Evolutionary conservation across 2,329 filamentous ascomycete genomes (phyloP), one percentile per base, ranked within the genome.

Genomic region (Diaporthe batatas): DNA sequence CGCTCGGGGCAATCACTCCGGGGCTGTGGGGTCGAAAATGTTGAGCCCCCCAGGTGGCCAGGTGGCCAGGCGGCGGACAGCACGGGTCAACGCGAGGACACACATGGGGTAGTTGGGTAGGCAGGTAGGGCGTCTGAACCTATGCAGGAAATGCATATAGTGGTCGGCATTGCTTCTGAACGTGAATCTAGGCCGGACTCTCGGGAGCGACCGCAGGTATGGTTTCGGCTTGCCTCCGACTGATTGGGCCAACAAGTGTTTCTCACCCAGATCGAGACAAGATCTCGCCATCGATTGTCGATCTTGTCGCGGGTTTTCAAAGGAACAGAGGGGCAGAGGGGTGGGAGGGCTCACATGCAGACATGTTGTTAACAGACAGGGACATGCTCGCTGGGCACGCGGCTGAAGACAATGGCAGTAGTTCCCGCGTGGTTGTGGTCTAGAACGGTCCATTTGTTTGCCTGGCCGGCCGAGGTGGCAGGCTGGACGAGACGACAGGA

Each of bases 331-430:
- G 36, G 36, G 29, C 29, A 36, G 11, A 10, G 8, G 6, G 10
- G 6, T 51, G 62, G 29, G 18, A 34, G 29, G 25, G 47, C 18
- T 64, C 29, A 29, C 2, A 29, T 29, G 29, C 5, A 51, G 11
- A 29, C 2, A 29, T 29, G 29, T 29, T 65, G 11, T 49, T 34
- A 36, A 6, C n/a, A 12, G 8, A 51, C 44, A 65, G 29, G 44
- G 62, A 51, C 62, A 65, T 65, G 62, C 44, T 34, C 62, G 62
- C 62, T 51, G 44, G 62, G n/a, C 62, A 65, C 29, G 62, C 44
- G 62, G 44, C 44, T 65, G 25, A 23, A 23, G 16, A 29, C 62
- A 39, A 16, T 49, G 42, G 62, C 44, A 65, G 62, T 51, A 51
- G 59, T 51, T 51, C 44, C 59, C 44, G 44, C 21, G n/a, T 59